Percentiles rank a stretch among this genome's conserved stretches.
Evolutionary conservation across 495 filamentous ascomycete species (phyloP).

Genomic region (Lophiostoma macrostomum): DNA sequence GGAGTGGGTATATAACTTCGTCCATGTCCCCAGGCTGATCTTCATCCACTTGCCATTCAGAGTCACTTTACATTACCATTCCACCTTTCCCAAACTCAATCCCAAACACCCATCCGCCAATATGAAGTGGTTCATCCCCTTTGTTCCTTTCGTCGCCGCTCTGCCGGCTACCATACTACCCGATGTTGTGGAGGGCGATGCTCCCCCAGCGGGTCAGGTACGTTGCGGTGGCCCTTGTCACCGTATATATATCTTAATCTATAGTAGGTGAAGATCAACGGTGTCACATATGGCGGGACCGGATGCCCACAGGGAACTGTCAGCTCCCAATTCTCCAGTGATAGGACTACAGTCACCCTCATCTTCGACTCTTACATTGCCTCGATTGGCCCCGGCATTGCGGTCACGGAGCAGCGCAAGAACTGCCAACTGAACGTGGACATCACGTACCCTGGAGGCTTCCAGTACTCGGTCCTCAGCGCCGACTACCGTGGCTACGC

Average conservation of each 20-base stretch:
- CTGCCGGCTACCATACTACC: conserved; percentile 6
- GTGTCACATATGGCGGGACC: conserved; percentile 52
- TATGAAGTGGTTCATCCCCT: conserved; percentile 34
- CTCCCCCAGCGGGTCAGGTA: conserved; percentile 15
- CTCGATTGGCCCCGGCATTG: conserved; percentile 44
- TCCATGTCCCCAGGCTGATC: conserved; percentile 22
- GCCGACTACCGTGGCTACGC: conserved; percentile 53
- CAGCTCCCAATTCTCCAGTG: conserved; percentile 48
- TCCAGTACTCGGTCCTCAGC: conserved; percentile 52
- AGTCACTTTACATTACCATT: conserved; percentile 2
- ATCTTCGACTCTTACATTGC: conserved; percentile 49
- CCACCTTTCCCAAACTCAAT: background rate
- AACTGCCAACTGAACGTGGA: conserved; percentile 54
- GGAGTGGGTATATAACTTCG: conserved; percentile 22
- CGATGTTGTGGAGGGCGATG: conserved; percentile 8
- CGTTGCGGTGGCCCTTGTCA: background rate
- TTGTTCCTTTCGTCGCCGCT: conserved; percentile 27
- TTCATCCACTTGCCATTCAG: conserved; percentile 27
- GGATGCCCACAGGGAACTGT: conserved; percentile 55
- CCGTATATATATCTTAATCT: background rate
- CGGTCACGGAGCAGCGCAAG: conserved; percentile 44
- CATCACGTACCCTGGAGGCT: conserved; percentile 50
- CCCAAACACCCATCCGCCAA: conserved; percentile 18
- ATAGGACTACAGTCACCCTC: conserved; percentile 51
- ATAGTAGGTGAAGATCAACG: conserved; percentile 35